Conservation (phyloP, 78 protist species). For the Corallochytrium limacisporum region DNA sequence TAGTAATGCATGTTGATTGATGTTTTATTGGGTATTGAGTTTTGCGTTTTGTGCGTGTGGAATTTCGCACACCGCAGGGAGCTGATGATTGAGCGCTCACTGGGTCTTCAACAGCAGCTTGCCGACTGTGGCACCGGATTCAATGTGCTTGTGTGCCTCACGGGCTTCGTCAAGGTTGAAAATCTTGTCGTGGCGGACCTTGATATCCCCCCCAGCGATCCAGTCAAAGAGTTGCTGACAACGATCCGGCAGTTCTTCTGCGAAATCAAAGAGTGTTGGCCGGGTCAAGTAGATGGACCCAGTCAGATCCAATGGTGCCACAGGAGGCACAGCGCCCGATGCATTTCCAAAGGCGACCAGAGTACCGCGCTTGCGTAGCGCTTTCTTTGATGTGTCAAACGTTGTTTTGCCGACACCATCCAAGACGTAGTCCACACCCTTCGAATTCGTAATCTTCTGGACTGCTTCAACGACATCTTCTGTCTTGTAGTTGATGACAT, state of each 20-base stretch:
- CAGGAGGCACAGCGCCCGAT: constrained; percentile 55
- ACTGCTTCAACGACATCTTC: constrained; percentile 5
- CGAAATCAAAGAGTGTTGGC: constrained; percentile 39
- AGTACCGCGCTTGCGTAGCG: constrained; percentile 35
- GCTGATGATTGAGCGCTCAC: too few species aligned
- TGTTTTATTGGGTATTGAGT: too few species aligned
- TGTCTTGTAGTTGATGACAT: constrained; percentile 36
- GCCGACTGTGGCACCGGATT: too few species aligned
- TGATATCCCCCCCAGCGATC: constrained; percentile 10
- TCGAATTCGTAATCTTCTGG: not conserved
- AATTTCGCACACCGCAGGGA: too few species aligned
- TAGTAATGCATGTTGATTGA: too few species aligned
- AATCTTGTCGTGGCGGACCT: not conserved
- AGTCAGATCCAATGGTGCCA: constrained; percentile 20
- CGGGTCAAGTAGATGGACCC: constrained; percentile 51
- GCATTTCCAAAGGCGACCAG: constrained; percentile 56
- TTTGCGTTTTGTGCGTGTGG: too few species aligned
- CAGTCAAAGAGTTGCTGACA: constrained; percentile 3
- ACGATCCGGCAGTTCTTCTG: constrained; percentile 10
- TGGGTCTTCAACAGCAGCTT: too few species aligned
- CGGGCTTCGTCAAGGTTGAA: constrained; percentile 1
- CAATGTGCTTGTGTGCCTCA: constrained; percentile 22
- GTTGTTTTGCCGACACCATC: constrained; percentile 66
- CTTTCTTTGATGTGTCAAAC: constrained; percentile 11
- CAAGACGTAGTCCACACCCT: constrained; percentile 48